These are phyloP conservation scores for Glonium stellatum DNA, from an alignment of 495 filamentous ascomycete species.

Conservation along the genomic window DNA sequence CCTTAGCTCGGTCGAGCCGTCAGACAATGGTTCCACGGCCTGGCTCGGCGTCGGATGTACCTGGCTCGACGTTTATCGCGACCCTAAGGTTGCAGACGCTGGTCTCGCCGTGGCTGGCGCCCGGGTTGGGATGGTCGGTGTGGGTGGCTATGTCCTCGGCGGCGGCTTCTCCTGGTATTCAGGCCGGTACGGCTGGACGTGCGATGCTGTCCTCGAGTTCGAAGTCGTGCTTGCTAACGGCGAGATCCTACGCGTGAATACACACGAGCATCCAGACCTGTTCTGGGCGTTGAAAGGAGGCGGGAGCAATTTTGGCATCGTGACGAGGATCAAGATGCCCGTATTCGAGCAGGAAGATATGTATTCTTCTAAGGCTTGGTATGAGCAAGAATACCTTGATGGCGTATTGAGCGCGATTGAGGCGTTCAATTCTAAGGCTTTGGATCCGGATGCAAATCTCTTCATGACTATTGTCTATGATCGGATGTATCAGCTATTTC, in stretches of 20 bases:
- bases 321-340: slow-evolving; percentile 9
- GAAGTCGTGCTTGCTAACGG: slow-evolving; percentile 18
- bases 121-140: not conserved
- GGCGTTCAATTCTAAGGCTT: not conserved
- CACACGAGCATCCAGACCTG: slow-evolving; percentile 4
- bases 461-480: not conserved
- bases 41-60: not conserved
- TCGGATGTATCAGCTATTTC: not conserved
- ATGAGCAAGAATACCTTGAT: not conserved
- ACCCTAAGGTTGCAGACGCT: not conserved
- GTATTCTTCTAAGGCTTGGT: not conserved
- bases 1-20: slow-evolving; percentile 18
- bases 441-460: not conserved
- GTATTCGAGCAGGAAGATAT: not conserved
- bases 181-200: slow-evolving; percentile 10
- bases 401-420: not conserved
- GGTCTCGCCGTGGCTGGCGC: not conserved
- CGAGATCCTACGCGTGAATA: slow-evolving; percentile 13
- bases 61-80: not conserved
- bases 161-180: slow-evolving; percentile 17
- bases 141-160: slow-evolving; percentile 3
- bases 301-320: slow-evolving; percentile 18
- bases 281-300: slow-evolving; percentile 16
- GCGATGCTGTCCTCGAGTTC: slow-evolving; percentile 20
- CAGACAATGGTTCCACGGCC: not conserved